Percentiles rank a stretch among this genome's conserved stretches.
These are phyloP conservation scores for Colletotrichum cuscutae DNA, from an alignment of 2,329 filamentous ascomycete genomes.

Conservation along the genomic window DNA sequence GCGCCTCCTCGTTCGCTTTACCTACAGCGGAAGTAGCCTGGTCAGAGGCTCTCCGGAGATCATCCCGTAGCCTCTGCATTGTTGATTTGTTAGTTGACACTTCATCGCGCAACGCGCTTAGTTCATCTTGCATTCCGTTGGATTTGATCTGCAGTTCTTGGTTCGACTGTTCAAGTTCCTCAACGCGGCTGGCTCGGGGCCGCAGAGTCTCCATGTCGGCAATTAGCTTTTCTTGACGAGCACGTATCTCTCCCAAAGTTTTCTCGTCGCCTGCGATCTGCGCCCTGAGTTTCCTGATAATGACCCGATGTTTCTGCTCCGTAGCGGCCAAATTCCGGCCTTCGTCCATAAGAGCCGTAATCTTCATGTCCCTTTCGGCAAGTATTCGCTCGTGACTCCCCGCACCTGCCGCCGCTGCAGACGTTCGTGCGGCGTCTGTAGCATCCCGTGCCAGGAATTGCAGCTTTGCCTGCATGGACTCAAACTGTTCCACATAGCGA, in stretches of 20 bases:
- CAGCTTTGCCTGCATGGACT: constrained; percentile 90
- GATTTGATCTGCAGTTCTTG: constrained; percentile 39
- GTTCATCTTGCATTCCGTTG: constrained; percentile 45
- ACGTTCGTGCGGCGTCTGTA: constrained; percentile 77
- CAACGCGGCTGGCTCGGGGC: constrained; percentile 58
- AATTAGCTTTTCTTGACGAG: constrained; percentile 67
- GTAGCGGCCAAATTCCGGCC: constrained; percentile 87
- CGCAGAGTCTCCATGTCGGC: constrained; percentile 59
- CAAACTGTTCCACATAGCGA: constrained; percentile 86
- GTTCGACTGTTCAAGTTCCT: constrained; percentile 65
- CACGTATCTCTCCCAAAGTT: constrained; percentile 67
- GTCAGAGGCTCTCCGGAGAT: constrained; percentile 74
- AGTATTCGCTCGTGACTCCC: constrained; percentile 81
- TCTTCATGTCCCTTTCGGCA: constrained; percentile 90
- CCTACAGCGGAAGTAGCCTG: constrained; percentile 74
- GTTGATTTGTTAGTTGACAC: constrained; percentile 70
- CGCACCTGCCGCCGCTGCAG: constrained; percentile 68
- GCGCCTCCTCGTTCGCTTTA: constrained; percentile 72
- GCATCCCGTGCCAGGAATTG: constrained; percentile 87
- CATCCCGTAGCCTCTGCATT: constrained; percentile 74
- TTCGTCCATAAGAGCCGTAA: constrained; percentile 90
- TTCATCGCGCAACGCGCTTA: constrained; percentile 71
- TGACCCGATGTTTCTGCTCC: constrained; percentile 84
- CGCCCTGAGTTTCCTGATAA: constrained; percentile 82
- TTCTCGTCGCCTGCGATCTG: constrained; percentile 75